phyloP scores from a whole-genome alignment of 441 rosid genomes.

The Erodium chrysanthum region DNA sequence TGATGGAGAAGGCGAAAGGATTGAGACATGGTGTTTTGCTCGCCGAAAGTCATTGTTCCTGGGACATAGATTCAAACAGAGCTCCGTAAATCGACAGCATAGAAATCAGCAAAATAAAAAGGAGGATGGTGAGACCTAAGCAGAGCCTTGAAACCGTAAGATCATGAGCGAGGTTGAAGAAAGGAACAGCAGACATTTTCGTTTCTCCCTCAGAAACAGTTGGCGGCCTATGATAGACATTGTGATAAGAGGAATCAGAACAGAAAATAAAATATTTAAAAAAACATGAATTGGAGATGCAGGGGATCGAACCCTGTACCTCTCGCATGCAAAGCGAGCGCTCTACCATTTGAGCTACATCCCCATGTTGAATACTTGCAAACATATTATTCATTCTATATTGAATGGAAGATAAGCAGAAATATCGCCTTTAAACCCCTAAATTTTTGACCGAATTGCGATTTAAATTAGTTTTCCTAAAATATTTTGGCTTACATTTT shows the following conservation, averaged over 20 bases:
- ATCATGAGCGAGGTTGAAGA: slow-evolving; percentile 39
- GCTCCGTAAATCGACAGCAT: background rate
- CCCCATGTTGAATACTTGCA: background rate
- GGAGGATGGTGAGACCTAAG: slow-evolving; percentile 26
- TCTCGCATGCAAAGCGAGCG: slow-evolving; percentile 14
- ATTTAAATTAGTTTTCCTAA: too few species aligned
- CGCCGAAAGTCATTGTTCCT: slow-evolving; percentile 68
- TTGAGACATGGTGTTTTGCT: slow-evolving; percentile 39
- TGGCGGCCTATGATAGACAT: background rate
- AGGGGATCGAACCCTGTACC: too few species aligned
- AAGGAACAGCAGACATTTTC: slow-evolving; percentile 34
- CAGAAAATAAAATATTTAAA: background rate
- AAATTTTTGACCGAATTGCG: too few species aligned
- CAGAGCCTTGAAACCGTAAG: slow-evolving; percentile 50
- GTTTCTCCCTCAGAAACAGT: background rate
- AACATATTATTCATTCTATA: too few species aligned
- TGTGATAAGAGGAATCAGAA: background rate
- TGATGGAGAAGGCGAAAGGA: slow-evolving; percentile 52
- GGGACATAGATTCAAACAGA: background rate
- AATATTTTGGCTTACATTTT: too few species aligned
- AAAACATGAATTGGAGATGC: too few species aligned
- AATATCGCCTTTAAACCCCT: too few species aligned
- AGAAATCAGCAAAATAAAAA: background rate
- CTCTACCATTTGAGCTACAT: slow-evolving; percentile 22
- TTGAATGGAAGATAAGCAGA: too few species aligned